Evolutionary conservation across 2,329 filamentous ascomycete genomes (phyloP).

Genomic region (Coleophoma eucalyptorum): DNA sequence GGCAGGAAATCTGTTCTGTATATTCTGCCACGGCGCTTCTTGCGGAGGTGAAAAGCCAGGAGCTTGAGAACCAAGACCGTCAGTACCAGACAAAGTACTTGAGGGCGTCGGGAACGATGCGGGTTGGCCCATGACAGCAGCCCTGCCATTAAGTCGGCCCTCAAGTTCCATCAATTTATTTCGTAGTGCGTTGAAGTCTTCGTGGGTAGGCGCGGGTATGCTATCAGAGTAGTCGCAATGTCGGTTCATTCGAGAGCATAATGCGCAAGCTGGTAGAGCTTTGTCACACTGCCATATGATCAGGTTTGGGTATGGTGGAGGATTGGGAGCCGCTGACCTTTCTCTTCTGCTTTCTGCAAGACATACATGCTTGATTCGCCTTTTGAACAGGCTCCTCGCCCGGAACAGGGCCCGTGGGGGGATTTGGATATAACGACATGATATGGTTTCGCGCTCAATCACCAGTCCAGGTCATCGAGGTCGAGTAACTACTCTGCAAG

Average conservation of each 20-base stretch:
- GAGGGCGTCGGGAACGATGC: constrained; percentile 20
- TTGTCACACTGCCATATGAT: constrained; percentile 38
- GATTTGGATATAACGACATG: constrained; percentile 13
- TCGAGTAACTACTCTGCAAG: no score
- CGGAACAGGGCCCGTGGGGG: constrained; percentile 2
- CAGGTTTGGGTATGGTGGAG: no score
- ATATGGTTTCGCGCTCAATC: not conserved
- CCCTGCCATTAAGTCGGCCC: constrained; percentile 25
- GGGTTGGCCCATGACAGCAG: constrained; percentile 12
- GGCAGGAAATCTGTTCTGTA: constrained; percentile 34
- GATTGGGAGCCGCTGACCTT: constrained; percentile 15
- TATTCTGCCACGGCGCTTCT: constrained; percentile 18
- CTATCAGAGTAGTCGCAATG: constrained; percentile 37
- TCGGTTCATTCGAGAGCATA: constrained; percentile 40
- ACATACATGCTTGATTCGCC: constrained; percentile 37
- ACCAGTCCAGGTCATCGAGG: no score
- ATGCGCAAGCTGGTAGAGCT: constrained; percentile 39
- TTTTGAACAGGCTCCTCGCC: constrained; percentile 14
- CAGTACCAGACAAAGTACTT: constrained; percentile 6
- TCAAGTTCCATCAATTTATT: constrained; percentile 35
- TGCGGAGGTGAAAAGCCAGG: constrained; percentile 15
- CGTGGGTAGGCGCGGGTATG: constrained; percentile 30
- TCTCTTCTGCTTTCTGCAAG: constrained; percentile 45
- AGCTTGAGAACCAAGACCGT: constrained; percentile 13
- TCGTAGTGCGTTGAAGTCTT: constrained; percentile 35